Evolutionary conservation across 306 rosid species (phyloP).

Genomic region (Ziziphus jujuba): DNA sequence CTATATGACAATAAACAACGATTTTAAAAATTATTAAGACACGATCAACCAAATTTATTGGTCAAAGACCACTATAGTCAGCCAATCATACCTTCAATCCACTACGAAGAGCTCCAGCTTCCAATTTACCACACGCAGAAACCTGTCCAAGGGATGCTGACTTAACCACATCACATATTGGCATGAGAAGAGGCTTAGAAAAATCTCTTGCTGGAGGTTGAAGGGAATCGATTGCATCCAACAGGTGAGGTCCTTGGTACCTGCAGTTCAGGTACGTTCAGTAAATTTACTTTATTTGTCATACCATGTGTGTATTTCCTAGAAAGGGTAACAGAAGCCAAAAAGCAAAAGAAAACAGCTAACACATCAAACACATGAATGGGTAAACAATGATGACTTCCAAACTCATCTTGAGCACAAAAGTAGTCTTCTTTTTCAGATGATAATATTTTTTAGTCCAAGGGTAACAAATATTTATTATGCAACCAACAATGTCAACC

Average conservation of each 20-base stretch:
- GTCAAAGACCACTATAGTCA: constrained; percentile 20
- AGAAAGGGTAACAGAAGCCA: background rate
- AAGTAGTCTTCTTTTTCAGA: no score
- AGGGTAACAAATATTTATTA: no score
- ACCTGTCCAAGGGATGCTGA: constrained; percentile 68
- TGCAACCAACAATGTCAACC: no score
- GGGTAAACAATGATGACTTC: background rate
- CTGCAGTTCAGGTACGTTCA: constrained; percentile 34
- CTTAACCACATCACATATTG: constrained; percentile 84
- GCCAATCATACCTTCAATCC: constrained; percentile 74
- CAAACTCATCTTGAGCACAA: background rate
- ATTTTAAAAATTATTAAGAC: constrained; percentile 17
- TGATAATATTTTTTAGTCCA: no score
- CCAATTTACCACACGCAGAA: constrained; percentile 91
- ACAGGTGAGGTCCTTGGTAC: constrained; percentile 75
- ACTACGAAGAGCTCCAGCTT: constrained; percentile 90
- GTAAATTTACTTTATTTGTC: no score
- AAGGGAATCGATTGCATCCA: constrained; percentile 87
- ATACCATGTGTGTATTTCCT: background rate
- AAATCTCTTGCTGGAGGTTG: constrained; percentile 85
- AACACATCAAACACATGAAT: no score
- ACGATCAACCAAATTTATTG: constrained; percentile 17
- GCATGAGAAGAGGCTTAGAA: constrained; percentile 87
- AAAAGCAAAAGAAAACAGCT: background rate
- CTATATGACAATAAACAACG: background rate